These are phyloP conservation scores for Helichrysum umbraculigerum DNA, from an alignment of 129 eudicot genomes.

Conservation along the genomic window DNA sequence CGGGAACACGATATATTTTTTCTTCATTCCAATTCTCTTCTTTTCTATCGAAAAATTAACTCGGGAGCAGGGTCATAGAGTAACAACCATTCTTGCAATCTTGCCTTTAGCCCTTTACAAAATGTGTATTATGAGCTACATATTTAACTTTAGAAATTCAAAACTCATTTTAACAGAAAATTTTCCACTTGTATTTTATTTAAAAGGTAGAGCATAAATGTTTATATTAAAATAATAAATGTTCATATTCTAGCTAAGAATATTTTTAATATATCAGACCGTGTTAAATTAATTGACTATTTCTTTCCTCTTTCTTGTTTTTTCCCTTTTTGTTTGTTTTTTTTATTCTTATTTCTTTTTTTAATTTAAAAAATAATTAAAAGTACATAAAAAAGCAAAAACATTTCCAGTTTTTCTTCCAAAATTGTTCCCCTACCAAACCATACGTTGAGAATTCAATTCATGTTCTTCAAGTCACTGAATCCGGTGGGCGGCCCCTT, in stretches of 20 bases:
- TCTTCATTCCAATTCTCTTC: too few relatives aligned
- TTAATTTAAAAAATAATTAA: background rate
- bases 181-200: background rate
- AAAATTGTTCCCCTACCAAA: slow-evolving; percentile 13
- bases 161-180: too few relatives aligned
- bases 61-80: too few relatives aligned
- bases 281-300: background rate
- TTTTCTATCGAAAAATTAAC: too few relatives aligned
- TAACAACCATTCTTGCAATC: background rate
- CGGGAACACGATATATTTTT: too few relatives aligned
- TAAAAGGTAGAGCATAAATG: background rate
- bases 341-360: background rate
- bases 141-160: too few relatives aligned
- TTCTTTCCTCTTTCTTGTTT: background rate
- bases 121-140: too few relatives aligned
- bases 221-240: too few relatives aligned
- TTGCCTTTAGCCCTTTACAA: too few relatives aligned
- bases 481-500: slow-evolving; percentile 35
- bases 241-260: background rate
- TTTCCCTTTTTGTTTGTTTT: background rate
- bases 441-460: slow-evolving; percentile 20
- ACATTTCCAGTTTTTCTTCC: background rate
- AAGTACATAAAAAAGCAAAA: slow-evolving; percentile 7
- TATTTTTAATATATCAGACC: too few relatives aligned
- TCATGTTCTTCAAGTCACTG: slow-evolving; percentile 21